Evolutionary conservation across 2,329 filamentous ascomycete genomes (phyloP).

Genomic region (Cytospora schulzeri): DNA sequence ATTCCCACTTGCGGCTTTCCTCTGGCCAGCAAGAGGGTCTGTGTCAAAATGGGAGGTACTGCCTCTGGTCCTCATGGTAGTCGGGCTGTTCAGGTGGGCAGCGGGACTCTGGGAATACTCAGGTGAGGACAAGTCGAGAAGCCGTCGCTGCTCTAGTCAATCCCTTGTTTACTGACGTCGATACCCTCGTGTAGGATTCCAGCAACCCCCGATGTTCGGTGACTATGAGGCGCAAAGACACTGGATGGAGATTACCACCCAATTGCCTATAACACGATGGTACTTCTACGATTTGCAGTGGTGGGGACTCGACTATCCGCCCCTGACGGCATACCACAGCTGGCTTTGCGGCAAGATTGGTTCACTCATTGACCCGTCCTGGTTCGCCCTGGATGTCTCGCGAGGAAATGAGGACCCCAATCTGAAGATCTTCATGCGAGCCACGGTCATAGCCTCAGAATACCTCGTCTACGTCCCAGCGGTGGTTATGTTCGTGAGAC

Average conservation of each 20-base stretch:
- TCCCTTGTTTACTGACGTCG: neutral
- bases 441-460: constrained; percentile 86
- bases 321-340: constrained; percentile 96
- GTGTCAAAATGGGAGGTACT: constrained; percentile 90
- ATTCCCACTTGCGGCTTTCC: constrained; percentile 89
- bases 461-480: constrained; percentile 89
- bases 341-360: constrained; percentile 92
- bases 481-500: constrained; percentile 79
- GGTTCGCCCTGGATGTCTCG: constrained; percentile 85
- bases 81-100: constrained; percentile 91
- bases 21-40: constrained; percentile 86
- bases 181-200: constrained; percentile 59
- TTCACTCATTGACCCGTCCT: constrained; percentile 72
- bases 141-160: constrained; percentile 19
- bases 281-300: constrained; percentile 96
- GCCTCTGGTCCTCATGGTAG: constrained; percentile 83
- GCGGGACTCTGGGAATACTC: constrained; percentile 95
- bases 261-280: constrained; percentile 91
- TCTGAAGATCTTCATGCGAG: constrained; percentile 95
- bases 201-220: constrained; percentile 86
- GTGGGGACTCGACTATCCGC: constrained; percentile 98
- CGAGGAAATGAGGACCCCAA: constrained; percentile 76
- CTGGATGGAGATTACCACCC: constrained; percentile 96
- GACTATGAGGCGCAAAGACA: constrained; percentile 98
- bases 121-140: constrained; percentile 53